A percentile compares a stretch with the other conserved stretches of the same genome.
Evolutionary conservation across 768 basidiomycete genomes (phyloP).

Genomic region (Russula griseocarnosa): DNA sequence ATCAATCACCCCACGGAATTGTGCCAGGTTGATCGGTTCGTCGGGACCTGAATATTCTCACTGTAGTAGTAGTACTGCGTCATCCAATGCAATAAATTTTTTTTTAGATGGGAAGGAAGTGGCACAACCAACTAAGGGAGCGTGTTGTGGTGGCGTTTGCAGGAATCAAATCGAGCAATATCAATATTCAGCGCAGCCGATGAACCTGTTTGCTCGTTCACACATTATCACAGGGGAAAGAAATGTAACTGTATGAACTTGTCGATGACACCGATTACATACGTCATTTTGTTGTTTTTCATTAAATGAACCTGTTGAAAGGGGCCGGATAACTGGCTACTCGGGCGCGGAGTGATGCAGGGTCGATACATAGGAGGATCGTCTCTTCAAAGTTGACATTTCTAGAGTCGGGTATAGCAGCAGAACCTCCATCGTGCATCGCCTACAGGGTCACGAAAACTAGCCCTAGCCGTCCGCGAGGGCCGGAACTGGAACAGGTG

Average conservation of each 20-base stretch:
- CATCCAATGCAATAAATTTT: background rate
- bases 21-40: background rate
- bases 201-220: background rate
- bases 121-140: background rate
- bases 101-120: background rate
- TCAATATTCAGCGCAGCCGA: background rate
- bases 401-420: background rate
- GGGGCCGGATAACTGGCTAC: background rate
- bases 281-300: constrained; percentile 14
- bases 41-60: constrained; percentile 1
- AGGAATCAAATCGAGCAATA: constrained; percentile 5
- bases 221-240: background rate
- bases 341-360: background rate
- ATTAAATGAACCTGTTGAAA: background rate
- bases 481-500: constrained; percentile 12
- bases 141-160: constrained; percentile 9
- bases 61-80: background rate
- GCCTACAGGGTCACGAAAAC: constrained; percentile 1
- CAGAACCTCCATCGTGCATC: background rate
- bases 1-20: background rate
- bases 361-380: constrained; percentile 1
- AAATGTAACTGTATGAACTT: background rate
- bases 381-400: background rate
- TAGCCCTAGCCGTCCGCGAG: background rate
- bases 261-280: background rate